phyloP scores from a whole-genome alignment of 2,329 filamentous ascomycete genomes.

The Ustilaginoidea virens region DNA sequence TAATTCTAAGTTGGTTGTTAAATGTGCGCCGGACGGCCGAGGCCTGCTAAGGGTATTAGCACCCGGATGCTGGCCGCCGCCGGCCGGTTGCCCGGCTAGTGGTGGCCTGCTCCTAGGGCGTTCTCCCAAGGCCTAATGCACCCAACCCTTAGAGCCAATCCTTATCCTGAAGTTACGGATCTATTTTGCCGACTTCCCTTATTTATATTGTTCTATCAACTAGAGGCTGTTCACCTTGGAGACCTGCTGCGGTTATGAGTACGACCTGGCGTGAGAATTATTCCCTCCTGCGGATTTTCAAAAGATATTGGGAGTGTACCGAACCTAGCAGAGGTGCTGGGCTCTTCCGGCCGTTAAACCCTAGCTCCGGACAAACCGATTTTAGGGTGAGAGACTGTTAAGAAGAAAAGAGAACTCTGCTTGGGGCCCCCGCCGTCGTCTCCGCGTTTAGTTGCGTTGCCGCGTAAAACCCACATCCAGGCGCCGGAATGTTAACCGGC shows the following conservation, averaged over 20 bases:
- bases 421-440: background rate
- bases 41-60: no score
- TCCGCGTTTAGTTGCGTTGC: background rate
- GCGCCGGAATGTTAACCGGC: background rate
- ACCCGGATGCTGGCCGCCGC: no score
- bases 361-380: background rate
- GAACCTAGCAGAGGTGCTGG: background rate
- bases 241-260: background rate
- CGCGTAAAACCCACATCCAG: no score
- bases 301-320: background rate
- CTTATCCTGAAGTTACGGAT: no score
- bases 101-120: no score
- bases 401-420: background rate
- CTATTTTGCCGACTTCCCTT: no score
- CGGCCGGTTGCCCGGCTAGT: no score
- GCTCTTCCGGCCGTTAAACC: background rate
- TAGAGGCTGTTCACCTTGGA: slow-evolving; percentile 1
- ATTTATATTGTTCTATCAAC: slow-evolving; percentile 1
- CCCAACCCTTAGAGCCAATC: no score
- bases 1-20: no score
- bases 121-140: no score
- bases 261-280: background rate
- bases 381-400: background rate
- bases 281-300: background rate
- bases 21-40: no score